Evolutionary conservation across 345 rosid species (phyloP), one percentile per base, ranked within the genome.

Genomic region (Mercurialis annua): DNA sequence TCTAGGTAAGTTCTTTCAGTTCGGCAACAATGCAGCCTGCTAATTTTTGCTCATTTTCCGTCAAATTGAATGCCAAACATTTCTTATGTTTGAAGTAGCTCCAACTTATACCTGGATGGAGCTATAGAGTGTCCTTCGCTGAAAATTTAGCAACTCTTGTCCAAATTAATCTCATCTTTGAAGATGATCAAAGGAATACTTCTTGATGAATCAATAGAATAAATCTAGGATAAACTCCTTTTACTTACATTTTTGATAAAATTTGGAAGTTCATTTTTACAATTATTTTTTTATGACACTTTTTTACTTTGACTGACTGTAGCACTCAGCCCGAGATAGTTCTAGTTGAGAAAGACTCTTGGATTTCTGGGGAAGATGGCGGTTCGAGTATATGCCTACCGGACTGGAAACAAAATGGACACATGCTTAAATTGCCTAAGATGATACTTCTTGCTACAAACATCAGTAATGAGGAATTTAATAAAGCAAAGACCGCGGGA

Each of bases 331-430:
- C 87, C 10, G 96, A 89, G 71, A 59, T 93, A 68, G 73, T 93
- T 73, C 82, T 93, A 24, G 86, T 93, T 4, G 98, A 93, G 87
- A 94, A 94, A 77, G 99, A 94, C 69, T 76, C 78, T 27, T 94
- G 99, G 97, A 74, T 83, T 50, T 72, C 86, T 61, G 71, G 74
- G 0, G 90, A 88, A 69, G 96, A 83, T 59, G 70, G 59, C 0
- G 61, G 80, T 74, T 55, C 77, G 27, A 74, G 79, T 51, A 48
- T 74, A 30, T 77, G 67, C 59, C 49, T 34, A 0, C 49, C 74
- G 64, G 89, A 79, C 48, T 66, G 78, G 79, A 85, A 78, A 73
- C 87, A 60, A 63, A 92, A 82, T 34, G 89, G 89, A 47, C 73
- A 73, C 23, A 26, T 36, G 20, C 74, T 62, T 21, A 85, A 87